Base-by-base conservation (phyloP, 2,329 filamentous ascomycete genomes). In the Trichoderma lentiforme region DNA sequence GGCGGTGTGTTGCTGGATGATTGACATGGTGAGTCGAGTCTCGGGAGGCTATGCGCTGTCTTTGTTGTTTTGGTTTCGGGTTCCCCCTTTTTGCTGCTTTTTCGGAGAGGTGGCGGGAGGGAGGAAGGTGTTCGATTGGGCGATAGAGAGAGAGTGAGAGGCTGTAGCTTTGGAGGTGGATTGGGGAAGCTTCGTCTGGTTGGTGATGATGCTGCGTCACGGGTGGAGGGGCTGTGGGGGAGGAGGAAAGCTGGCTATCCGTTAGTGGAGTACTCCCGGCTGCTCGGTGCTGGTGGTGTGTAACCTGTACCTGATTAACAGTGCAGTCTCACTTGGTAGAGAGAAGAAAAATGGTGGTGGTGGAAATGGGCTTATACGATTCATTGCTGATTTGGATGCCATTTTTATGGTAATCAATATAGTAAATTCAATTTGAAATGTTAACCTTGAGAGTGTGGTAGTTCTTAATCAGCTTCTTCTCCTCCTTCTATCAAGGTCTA, bases 1-100 rank as follows among this genome's bases (percentile, higher is more conserved):
- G 72, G 84, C 82, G 65, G 86, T 88, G 82, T 90, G 87, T 80
- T 91, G 88, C 80, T 90, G 89, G 76, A 91, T 90, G 79, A 91
- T 90, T 68, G 89, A 91, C 89, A 91, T 91, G 63, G 70, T 73
- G 56, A 30, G 28, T 18, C 34, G 34, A 36, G 36, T 32, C 9
- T 51, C 18, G 47, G 43, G 18, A 36, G 43, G 43, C 3, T 21
- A 4, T 51, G 47, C 47, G 47, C 11, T 51, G n/a, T 51, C n/a
- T 21, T 60, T 24, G 28, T 60, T 30, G 18, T 30, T 58, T 32
- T n/a, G 26, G 8, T 21, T 51, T 51, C 43, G 39, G 3, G 15
- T 51, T 21, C 11, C 5, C 47, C 47, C 21, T 34, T 28, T 28
- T 30, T 57, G 53, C 26, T 57, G 12, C 12, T 57, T 28, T 57